Evolutionary conservation across 2,329 filamentous ascomycete species (phyloP).

Genomic region (Daldinia eschscholtzii): DNA sequence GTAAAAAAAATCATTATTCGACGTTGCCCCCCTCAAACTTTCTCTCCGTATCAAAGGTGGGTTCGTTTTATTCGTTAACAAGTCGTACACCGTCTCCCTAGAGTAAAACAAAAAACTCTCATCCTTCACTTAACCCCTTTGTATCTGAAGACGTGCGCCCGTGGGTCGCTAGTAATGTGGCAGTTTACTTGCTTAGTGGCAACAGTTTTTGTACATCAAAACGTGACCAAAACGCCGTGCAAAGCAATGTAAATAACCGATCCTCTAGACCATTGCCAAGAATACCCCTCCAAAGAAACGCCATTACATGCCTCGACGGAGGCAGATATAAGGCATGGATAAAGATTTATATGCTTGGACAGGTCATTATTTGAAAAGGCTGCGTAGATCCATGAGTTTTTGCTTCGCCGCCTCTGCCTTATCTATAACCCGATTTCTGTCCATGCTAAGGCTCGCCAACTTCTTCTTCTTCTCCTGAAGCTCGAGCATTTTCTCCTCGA

Average conservation of each 20-base stretch:
- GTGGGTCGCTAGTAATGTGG: conserved; percentile 9
- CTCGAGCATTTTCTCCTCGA: conserved; percentile 93
- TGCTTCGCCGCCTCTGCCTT: conserved; percentile 74
- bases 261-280: conserved; percentile 3
- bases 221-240: conserved; percentile 35
- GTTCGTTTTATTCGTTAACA: conserved; percentile 6
- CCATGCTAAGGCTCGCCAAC: conserved; percentile 88
- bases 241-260: conserved; percentile 24
- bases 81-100: conserved; percentile 33
- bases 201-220: neutral
- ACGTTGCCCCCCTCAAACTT: neutral
- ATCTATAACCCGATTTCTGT: conserved; percentile 61
- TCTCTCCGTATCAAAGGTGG: neutral
- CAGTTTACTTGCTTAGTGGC: conserved; percentile 20
- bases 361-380: conserved; percentile 64
- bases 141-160: conserved; percentile 6
- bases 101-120: conserved; percentile 4
- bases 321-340: neutral
- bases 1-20: conserved; percentile 6
- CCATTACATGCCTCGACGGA: conserved; percentile 3
- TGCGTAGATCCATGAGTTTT: conserved; percentile 69
- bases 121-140: neutral
- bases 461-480: conserved; percentile 94
- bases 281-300: conserved; percentile 14
- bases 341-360: neutral